Conservation (phyloP, 169 alveolate genomes). For the Theileria orientalis region DNA sequence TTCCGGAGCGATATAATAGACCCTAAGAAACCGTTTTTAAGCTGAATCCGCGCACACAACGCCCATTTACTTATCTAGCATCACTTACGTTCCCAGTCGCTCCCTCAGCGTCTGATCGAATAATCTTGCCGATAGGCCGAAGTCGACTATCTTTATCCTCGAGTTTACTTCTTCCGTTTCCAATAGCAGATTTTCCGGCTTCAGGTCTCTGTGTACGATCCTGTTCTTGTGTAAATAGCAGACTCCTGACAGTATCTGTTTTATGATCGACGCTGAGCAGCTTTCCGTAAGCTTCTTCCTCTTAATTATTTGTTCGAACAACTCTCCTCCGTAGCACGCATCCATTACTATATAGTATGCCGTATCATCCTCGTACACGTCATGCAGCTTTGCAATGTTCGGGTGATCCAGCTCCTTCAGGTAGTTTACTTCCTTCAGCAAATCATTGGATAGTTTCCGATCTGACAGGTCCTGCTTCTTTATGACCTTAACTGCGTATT, state of each 20-base stretch:
- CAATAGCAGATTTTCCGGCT: slow-evolving; percentile 96
- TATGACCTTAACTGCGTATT: slow-evolving; percentile 85
- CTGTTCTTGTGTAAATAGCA: slow-evolving; percentile 88
- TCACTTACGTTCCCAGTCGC: slow-evolving; percentile 85
- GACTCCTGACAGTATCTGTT: slow-evolving; percentile 88
- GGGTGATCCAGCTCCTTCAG: slow-evolving; percentile 92
- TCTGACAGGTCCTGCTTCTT: slow-evolving; percentile 65
- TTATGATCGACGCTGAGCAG: slow-evolving; percentile 88
- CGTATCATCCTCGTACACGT: slow-evolving; percentile 85
- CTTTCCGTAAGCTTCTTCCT: slow-evolving; percentile 84
- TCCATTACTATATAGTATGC: slow-evolving; percentile 88
- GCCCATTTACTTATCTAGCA: too few species aligned
- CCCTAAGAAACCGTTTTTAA: slow-evolving; percentile 1
- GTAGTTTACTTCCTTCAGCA: slow-evolving; percentile 83
- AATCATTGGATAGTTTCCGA: not conserved
- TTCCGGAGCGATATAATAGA: slow-evolving; percentile 87
- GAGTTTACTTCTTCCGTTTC: slow-evolving; percentile 36
- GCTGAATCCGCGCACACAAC: too few species aligned
- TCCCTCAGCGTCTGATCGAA: slow-evolving; percentile 72
- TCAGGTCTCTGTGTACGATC: slow-evolving; percentile 98
- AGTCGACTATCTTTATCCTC: slow-evolving; percentile 82
- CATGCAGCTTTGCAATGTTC: slow-evolving; percentile 90
- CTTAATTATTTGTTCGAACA: slow-evolving; percentile 86
- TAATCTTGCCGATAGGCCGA: slow-evolving; percentile 83
- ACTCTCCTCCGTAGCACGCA: slow-evolving; percentile 90